These are phyloP conservation scores for Quercus tomentella DNA, from an alignment of 331 rosid species.

Conservation along the genomic window DNA sequence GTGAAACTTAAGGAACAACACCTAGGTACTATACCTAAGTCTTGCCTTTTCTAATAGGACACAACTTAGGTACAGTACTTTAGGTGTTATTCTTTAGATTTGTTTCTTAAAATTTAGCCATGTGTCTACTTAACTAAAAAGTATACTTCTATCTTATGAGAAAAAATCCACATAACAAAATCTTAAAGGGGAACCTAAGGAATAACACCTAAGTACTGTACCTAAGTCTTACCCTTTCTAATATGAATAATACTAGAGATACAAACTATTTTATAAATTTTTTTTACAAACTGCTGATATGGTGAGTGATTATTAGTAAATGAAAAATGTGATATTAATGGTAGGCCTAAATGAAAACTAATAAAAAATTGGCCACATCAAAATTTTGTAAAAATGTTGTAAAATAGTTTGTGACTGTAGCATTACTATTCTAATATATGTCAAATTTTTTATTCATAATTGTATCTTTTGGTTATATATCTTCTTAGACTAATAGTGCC, in stretches of 20 bases:
- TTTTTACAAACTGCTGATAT: too few species aligned
- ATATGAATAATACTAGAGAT: too few species aligned
- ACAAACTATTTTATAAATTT: too few species aligned
- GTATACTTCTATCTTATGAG: accelerated
- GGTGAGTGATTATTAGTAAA: too few species aligned
- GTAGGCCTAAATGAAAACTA: accelerated
- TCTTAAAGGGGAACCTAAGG: accelerated
- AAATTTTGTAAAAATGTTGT: too few species aligned
- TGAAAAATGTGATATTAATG: too few species aligned
- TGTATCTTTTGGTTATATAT: too few species aligned
- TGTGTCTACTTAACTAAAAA: too few species aligned
- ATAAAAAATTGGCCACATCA: accelerated
- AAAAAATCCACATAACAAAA: accelerated
- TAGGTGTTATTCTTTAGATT: accelerated
- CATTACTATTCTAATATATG: too few species aligned
- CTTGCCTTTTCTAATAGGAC: accelerated
- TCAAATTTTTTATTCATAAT: too few species aligned
- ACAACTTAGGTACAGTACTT: accelerated
- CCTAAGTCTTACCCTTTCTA: accelerated
- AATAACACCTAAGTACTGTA: accelerated
- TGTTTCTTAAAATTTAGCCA: accelerated
- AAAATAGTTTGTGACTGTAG: accelerated
- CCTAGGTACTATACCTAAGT: accelerated
- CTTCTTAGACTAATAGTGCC: too few species aligned
- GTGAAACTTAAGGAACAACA: accelerated